Evolutionary conservation across 2,329 filamentous ascomycete genomes (phyloP).

Genomic region (Septoria petroselini): DNA sequence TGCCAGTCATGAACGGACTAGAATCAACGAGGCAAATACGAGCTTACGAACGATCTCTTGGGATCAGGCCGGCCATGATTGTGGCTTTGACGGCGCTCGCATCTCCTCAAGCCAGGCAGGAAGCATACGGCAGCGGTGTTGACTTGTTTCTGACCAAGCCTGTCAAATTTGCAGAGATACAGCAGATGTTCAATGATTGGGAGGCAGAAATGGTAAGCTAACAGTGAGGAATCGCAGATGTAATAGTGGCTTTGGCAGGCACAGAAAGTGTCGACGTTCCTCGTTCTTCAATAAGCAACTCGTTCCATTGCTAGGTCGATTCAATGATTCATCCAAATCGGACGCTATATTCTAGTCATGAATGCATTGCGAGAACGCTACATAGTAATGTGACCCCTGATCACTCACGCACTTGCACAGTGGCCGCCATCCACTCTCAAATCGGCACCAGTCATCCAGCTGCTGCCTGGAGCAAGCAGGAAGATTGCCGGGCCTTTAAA

Average conservation of each 20-base stretch:
- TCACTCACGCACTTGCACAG: slow-evolving; percentile 24
- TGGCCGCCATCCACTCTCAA: slow-evolving; percentile 71
- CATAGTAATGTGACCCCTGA: not conserved
- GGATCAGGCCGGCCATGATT: slow-evolving; percentile 25
- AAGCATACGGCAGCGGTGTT: slow-evolving; percentile 32
- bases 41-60: slow-evolving; percentile 25
- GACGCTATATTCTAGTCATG: not conserved
- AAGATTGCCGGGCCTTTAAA: slow-evolving; percentile 66
- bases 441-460: slow-evolving; percentile 68
- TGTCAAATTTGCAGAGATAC: slow-evolving; percentile 7
- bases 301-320: too few species aligned
- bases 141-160: slow-evolving; percentile 36
- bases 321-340: too few species aligned
- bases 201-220: slow-evolving; percentile 4
- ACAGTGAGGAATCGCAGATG: too few species aligned
- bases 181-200: slow-evolving; percentile 12
- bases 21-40: slow-evolving; percentile 34
- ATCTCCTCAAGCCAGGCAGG: slow-evolving; percentile 26
- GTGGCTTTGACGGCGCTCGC: slow-evolving; percentile 35
- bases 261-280: too few species aligned
- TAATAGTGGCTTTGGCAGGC: too few species aligned
- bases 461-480: slow-evolving; percentile 63
- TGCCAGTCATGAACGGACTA: slow-evolving; percentile 39
- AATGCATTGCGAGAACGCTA: slow-evolving; percentile 2
- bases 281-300: too few species aligned